Percentiles rank a stretch among this genome's conserved stretches.
These are phyloP conservation scores for Euphorbia celastroides DNA, from an alignment of 441 rosid genomes.

Conservation along the genomic window DNA sequence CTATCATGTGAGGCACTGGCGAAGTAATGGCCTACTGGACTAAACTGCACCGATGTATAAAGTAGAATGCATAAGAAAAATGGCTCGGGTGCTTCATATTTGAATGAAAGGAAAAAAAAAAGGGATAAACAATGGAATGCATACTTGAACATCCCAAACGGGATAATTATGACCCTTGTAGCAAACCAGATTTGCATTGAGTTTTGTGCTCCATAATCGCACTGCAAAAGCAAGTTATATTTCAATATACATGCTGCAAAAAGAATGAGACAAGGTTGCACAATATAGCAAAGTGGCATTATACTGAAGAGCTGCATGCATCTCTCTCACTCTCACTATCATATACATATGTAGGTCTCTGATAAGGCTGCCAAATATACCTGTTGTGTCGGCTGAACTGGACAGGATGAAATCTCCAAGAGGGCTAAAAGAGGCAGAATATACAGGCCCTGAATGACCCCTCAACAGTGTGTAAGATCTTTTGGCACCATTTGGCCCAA, in stretches of 20 bases:
- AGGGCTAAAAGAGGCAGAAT: slow-evolving; percentile 86
- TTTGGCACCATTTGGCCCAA: slow-evolving; percentile 46
- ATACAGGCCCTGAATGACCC: slow-evolving; percentile 96
- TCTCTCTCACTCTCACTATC: background rate
- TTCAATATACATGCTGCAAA: background rate
- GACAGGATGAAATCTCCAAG: slow-evolving; percentile 88
- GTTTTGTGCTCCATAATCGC: slow-evolving; percentile 87
- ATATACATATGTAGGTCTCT: background rate
- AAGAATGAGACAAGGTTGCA: background rate
- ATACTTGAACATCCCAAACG: slow-evolving; percentile 98
- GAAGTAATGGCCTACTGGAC: slow-evolving; percentile 94
- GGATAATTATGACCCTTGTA: slow-evolving; percentile 99
- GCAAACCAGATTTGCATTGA: slow-evolving; percentile 95
- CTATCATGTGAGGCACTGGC: slow-evolving; percentile 97
- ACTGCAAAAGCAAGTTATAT: slow-evolving; percentile 39
- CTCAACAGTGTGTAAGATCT: slow-evolving; percentile 66
- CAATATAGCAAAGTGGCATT: background rate
- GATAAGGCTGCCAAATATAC: slow-evolving; percentile 25
- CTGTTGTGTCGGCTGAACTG: slow-evolving; percentile 85
- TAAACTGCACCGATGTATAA: slow-evolving; percentile 66
- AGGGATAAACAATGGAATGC: slow-evolving; percentile 8
- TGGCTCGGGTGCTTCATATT: background rate
- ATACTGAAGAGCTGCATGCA: background rate
- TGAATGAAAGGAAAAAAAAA: background rate
- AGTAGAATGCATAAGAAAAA: slow-evolving; percentile 8